phyloP scores from a whole-genome alignment of 441 rosid species.

The Croton laevigatus region DNA sequence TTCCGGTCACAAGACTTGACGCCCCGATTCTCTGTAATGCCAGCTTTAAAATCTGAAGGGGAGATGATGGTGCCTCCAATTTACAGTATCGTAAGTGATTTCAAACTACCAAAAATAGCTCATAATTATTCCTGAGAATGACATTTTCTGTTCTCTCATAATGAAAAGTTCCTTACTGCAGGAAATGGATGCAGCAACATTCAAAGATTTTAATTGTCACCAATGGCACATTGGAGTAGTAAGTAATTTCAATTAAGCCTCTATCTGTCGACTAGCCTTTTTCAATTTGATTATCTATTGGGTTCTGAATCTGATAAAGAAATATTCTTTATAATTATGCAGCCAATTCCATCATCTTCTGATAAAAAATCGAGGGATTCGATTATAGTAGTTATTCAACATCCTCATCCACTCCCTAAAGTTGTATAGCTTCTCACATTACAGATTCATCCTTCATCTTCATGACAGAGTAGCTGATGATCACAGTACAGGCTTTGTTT shows the following conservation, averaged over 20 bases:
- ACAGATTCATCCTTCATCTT: conserved; percentile 11
- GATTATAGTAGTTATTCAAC: conserved; percentile 72
- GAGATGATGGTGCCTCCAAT: conserved; percentile 58
- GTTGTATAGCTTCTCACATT: conserved; percentile 17
- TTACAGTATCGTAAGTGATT: conserved; percentile 66
- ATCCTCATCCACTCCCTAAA: conserved; percentile 45
- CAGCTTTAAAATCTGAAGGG: conserved; percentile 53
- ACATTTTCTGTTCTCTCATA: conserved; percentile 3
- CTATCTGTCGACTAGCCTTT: neutral
- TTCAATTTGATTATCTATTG: neutral
- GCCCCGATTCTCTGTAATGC: conserved; percentile 75
- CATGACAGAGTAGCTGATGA: neutral
- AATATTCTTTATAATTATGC: conserved; percentile 22
- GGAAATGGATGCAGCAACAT: conserved; percentile 87
- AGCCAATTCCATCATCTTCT: conserved; percentile 53
- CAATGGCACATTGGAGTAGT: conserved; percentile 95
- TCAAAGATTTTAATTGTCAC: conserved; percentile 52
- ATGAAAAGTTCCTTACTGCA: conserved; percentile 24
- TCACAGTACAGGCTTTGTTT: conserved; percentile 1
- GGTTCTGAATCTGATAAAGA: conserved; percentile 12
- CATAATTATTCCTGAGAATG: neutral
- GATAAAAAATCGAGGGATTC: conserved; percentile 46
- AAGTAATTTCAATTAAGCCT: conserved; percentile 26
- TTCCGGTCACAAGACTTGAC: conserved; percentile 83
- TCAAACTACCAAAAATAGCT: neutral